Evolutionary conservation across 805 yeast genomes (phyloP).

Genomic region (Huiozyma sinensis): DNA sequence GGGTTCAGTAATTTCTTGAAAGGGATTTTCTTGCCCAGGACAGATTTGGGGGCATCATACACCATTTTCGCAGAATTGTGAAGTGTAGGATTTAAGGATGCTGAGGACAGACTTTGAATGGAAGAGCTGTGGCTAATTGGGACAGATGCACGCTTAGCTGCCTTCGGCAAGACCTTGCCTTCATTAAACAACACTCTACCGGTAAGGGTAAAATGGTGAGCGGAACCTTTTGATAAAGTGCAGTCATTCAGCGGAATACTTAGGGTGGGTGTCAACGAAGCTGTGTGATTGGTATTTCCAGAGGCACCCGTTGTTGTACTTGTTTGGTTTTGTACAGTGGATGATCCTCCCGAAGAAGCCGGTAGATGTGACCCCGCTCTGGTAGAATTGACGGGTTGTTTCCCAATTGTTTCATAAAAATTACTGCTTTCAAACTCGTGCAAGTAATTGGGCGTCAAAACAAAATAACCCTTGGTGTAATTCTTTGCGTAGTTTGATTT

Average conservation of each 20-base stretch:
- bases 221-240: constrained; percentile 25
- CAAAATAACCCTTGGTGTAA: constrained; percentile 55
- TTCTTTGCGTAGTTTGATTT: constrained; percentile 53
- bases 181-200: constrained; percentile 25
- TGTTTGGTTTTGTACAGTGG: neutral
- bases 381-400: neutral
- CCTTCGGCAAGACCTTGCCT: constrained; percentile 1
- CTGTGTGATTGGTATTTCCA: neutral
- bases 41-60: neutral
- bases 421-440: constrained; percentile 49
- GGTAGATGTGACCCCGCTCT: neutral
- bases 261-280: constrained; percentile 31
- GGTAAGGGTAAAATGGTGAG: constrained; percentile 31
- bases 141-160: constrained; percentile 5
- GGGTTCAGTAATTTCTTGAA: constrained; percentile 7
- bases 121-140: neutral
- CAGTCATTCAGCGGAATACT: constrained; percentile 33
- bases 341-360: neutral
- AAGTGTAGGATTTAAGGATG: constrained; percentile 8
- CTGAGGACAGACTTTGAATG: neutral
- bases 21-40: constrained; percentile 4
- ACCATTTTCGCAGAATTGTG: neutral
- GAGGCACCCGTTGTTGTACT: neutral
- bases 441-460: constrained; percentile 52
- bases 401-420: constrained; percentile 15